phyloP scores from a whole-genome alignment of 78 protist genomes.

The Monocercomonoides exilis region DNA sequence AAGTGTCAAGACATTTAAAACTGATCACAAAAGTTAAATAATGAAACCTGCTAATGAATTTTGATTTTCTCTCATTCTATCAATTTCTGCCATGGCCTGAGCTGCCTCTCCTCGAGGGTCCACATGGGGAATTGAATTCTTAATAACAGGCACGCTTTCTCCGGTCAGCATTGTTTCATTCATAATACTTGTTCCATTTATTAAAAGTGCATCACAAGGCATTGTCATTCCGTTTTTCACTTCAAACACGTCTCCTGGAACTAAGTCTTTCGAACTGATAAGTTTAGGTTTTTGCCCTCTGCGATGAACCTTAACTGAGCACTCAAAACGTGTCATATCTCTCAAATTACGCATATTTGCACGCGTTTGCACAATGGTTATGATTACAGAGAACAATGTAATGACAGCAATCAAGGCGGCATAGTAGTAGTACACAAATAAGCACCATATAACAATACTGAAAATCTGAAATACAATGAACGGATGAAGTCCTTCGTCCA shows the following conservation, averaged over 20 bases:
- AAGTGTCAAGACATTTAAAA: too few relatives aligned
- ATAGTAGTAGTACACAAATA: slow-evolving; percentile 57
- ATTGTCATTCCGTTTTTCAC: neutral
- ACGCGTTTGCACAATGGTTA: neutral
- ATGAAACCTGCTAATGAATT: too few relatives aligned
- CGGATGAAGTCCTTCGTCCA: slow-evolving; percentile 70
- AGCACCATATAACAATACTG: slow-evolving; percentile 53
- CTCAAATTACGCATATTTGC: neutral
- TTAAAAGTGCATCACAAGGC: slow-evolving; percentile 11
- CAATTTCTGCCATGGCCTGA: too few relatives aligned
- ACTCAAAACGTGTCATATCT: neutral
- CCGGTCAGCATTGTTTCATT: slow-evolving; percentile 23
- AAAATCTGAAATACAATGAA: slow-evolving; percentile 73
- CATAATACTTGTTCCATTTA: neutral
- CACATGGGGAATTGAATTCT: slow-evolving; percentile 3
- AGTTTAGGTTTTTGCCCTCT: neutral
- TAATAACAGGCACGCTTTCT: slow-evolving; percentile 36
- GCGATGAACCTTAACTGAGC: neutral
- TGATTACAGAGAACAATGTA: slow-evolving; percentile 29
- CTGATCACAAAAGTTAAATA: too few relatives aligned
- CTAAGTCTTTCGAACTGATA: neutral
- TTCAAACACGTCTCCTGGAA: slow-evolving; percentile 48
- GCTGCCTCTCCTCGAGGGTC: too few relatives aligned
- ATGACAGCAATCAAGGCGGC: slow-evolving; percentile 58
- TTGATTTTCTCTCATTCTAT: too few relatives aligned